These are phyloP conservation scores for Fusarium sp. DNA, from an alignment of 2,329 filamentous ascomycete species.

Conservation along the genomic window DNA sequence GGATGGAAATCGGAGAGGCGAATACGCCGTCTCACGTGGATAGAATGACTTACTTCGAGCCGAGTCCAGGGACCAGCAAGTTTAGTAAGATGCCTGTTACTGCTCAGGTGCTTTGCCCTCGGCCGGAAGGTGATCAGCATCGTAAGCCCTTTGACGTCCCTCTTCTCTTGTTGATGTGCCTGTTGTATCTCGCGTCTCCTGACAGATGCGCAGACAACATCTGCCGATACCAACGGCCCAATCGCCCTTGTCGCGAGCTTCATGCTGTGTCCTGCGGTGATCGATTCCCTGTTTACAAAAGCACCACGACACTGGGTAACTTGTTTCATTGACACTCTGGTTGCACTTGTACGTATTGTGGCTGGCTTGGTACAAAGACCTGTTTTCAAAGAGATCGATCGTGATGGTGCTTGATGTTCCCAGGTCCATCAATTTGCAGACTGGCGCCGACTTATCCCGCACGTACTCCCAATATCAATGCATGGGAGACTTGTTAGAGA, in stretches of 20 bases:
- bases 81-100: constrained; percentile 9
- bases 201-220: constrained; percentile 13
- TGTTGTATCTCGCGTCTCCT: constrained; percentile 20
- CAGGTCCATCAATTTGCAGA: background rate
- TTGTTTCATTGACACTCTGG: constrained; percentile 8
- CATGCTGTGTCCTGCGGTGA: constrained; percentile 8
- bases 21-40: constrained; percentile 11
- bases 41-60: background rate
- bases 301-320: constrained; percentile 1
- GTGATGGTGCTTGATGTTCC: background rate
- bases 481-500: background rate
- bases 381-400: background rate
- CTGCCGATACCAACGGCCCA: constrained; percentile 2
- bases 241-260: constrained; percentile 10
- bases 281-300: constrained; percentile 10
- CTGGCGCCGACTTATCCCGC: background rate
- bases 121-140: constrained; percentile 2
- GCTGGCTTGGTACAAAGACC: background rate
- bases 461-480: background rate
- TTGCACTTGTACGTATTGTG: constrained; percentile 1
- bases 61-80: constrained; percentile 2
- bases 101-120: constrained; percentile 10
- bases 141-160: background rate
- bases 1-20: background rate
- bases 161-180: constrained; percentile 12